phyloP scores from a whole-genome alignment of 352 stramenopile species.

The Peronosclerospora sorghi region DNA sequence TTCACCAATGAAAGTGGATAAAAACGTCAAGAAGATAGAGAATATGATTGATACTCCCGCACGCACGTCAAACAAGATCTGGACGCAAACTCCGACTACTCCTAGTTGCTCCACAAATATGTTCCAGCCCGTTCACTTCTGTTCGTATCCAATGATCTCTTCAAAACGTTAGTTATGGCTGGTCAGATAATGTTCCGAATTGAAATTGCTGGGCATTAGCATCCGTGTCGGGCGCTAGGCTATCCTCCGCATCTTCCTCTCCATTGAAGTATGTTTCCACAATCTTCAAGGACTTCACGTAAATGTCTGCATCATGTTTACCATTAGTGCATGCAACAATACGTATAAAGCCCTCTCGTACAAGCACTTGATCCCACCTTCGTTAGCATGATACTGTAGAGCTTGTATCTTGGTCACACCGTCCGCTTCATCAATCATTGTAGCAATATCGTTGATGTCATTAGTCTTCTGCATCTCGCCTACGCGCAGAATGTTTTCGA shows the following conservation, averaged over 20 bases:
- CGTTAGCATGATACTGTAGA: conserved; percentile 94
- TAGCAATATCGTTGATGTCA: conserved; percentile 90
- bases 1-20: too few relatives aligned
- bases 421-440: conserved; percentile 92
- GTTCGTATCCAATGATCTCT: too few relatives aligned
- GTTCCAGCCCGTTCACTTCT: too few relatives aligned
- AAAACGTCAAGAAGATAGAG: too few relatives aligned
- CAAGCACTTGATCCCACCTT: conserved; percentile 91
- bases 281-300: conserved; percentile 93
- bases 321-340: neutral
- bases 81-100: too few relatives aligned
- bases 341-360: too few relatives aligned
- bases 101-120: too few relatives aligned
- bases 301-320: conserved; percentile 55
- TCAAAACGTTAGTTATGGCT: conserved; percentile 64
- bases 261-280: conserved; percentile 97
- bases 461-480: conserved; percentile 83
- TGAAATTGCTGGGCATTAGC: conserved; percentile 69
- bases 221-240: conserved; percentile 57
- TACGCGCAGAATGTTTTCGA: conserved; percentile 89
- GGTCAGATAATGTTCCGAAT: conserved; percentile 48
- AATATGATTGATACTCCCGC: too few relatives aligned
- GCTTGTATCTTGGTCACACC: conserved; percentile 96
- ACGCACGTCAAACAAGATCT: too few relatives aligned
- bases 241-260: conserved; percentile 93